Base-by-base conservation (phyloP, 1,284 basidiomycete species). In the Takashimella tepidaria region DNA sequence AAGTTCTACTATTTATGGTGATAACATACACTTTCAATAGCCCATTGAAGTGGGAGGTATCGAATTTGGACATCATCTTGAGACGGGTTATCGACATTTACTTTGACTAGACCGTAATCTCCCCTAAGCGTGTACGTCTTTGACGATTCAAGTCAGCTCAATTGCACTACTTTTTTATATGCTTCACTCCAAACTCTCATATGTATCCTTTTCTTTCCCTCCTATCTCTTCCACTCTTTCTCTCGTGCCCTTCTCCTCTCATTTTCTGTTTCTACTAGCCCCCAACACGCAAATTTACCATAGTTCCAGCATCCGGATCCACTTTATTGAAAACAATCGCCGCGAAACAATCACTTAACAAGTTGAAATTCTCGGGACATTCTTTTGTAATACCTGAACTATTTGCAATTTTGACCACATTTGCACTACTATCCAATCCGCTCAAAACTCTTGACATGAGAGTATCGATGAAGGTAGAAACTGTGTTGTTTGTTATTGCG, bases 311-410 rank as follows among this genome's bases (percentile, higher is more conserved):
- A 1, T 70, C 70, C 1, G 75, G 64, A 3, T 86, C 83, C 16
- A 87, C 76, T 23, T 78, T 77, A 54, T 82, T 78, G 72, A 90
- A 88, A 0, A 81, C 73, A n/a, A 89, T 69, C 6, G 80, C 86
- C 2, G 83, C 86, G 59, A 81, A 90, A 67, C 88, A 90, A 49
- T 83, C 77, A 1, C 85, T 87, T 49, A 82, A 79, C 4, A 79
- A 66, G 49, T 84, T 84, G 73, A 87, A 88, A 71, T 87, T 89
- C 62, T 86, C 82, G 3, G 83, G 86, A 66, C 88, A 90, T 16
- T 77, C 70, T 0, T 76, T 59, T 0, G 81, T 77, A 16, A 89
- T 82, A 23, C 82, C 80, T 81, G 50, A 86, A 5, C 41, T 45
- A 31, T 54, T 58, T 13, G 40, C 50, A 13, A 63, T 53, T 20